phyloP scores from a whole-genome alignment of 352 stramenopile genomes.

The Pythium grandisporangium region DNA sequence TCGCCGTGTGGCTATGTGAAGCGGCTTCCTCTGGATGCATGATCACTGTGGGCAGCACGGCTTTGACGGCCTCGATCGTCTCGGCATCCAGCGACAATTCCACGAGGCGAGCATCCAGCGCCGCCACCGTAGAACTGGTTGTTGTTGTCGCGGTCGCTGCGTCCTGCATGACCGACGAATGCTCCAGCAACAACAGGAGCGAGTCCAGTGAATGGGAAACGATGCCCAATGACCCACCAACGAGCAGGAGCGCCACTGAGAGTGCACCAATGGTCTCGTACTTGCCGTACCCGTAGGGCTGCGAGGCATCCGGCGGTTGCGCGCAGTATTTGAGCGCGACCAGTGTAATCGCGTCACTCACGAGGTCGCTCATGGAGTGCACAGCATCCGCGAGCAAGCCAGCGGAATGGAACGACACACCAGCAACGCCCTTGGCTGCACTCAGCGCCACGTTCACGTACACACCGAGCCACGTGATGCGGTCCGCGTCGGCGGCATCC shows the following conservation, averaged over 20 bases:
- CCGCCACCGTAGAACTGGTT: slow-evolving; percentile 8
- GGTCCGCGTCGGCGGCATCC: slow-evolving; percentile 33
- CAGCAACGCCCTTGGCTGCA: slow-evolving; percentile 56
- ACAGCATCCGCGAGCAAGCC: slow-evolving; percentile 91
- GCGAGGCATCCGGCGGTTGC: slow-evolving; percentile 86
- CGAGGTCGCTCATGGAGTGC: slow-evolving; percentile 92
- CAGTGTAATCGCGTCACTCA: slow-evolving; percentile 93
- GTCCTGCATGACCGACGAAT: too few species aligned
- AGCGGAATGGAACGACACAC: slow-evolving; percentile 70
- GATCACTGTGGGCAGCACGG: background rate
- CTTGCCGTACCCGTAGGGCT: slow-evolving; percentile 76
- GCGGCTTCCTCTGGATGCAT: too few species aligned
- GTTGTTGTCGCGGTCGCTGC: too few species aligned
- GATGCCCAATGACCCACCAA: slow-evolving; percentile 55
- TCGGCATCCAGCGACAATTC: slow-evolving; percentile 17
- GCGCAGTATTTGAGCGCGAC: slow-evolving; percentile 84
- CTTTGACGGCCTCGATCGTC: slow-evolving; percentile 25
- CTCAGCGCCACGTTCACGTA: slow-evolving; percentile 64
- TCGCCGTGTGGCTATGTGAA: slow-evolving; percentile 4
- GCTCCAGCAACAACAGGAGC: slow-evolving; percentile 37
- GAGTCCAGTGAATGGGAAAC: slow-evolving; percentile 60
- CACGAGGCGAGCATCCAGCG: slow-evolving; percentile 15
- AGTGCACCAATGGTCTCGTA: slow-evolving; percentile 67
- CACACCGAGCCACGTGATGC: slow-evolving; percentile 65
- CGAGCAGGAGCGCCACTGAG: slow-evolving; percentile 49